These are phyloP conservation scores for Rhizopus stolonifer DNA, from an alignment of 371 early-diverging fungal genomes.

Conservation along the genomic window DNA sequence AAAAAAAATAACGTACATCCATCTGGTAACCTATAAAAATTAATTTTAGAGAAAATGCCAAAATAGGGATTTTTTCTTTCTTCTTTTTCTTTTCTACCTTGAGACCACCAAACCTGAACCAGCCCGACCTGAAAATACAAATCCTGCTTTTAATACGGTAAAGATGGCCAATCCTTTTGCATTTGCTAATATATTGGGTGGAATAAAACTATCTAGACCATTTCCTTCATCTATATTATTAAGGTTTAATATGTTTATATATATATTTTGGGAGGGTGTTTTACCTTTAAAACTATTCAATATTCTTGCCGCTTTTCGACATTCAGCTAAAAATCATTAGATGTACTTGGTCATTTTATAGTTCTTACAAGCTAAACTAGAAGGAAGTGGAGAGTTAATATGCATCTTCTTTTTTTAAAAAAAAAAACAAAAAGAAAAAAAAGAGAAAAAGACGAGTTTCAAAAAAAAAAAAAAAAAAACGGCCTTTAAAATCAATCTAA, in stretches of 20 bases:
- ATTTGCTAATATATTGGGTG: conserved; percentile 52
- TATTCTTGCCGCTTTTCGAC: conserved; percentile 62
- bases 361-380: conserved; percentile 35
- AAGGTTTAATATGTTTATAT: too few relatives aligned
- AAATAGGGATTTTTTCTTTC: background rate
- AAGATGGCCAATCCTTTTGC: conserved; percentile 88
- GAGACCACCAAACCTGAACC: conserved; percentile 87
- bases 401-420: background rate
- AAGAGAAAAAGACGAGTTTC: background rate
- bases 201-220: conserved; percentile 62
- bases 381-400: conserved; percentile 43
- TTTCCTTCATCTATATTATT: conserved; percentile 40
- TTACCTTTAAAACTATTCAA: conserved; percentile 54
- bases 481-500: too few relatives aligned
- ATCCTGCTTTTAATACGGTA: conserved; percentile 83
- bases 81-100: conserved; percentile 18
- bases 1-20: conserved; percentile 22
- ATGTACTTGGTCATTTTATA: background rate
- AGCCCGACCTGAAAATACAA: conserved; percentile 79
- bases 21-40: conserved; percentile 31
- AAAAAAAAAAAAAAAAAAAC: background rate
- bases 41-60: background rate
- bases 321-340: conserved; percentile 31
- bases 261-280: too few relatives aligned
- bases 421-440: background rate